Evolutionary conservation across 2,329 filamentous ascomycete species (phyloP), one percentile per base, ranked within the genome.

Genomic region (Cyphellophora europaea): DNA sequence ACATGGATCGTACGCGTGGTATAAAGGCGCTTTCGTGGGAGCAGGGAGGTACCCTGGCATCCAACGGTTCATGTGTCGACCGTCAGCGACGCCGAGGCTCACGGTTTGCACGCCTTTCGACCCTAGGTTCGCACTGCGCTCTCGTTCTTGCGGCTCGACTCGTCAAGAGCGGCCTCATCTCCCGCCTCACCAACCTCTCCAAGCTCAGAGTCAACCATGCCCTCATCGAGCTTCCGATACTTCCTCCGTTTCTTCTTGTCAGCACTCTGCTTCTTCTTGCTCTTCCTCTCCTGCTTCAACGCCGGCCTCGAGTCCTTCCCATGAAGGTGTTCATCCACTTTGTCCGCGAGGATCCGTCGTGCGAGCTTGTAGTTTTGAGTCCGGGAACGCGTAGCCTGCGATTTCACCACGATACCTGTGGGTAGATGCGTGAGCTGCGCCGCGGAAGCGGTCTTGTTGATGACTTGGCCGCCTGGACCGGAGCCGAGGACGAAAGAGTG

Each of bases 361-460:
- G 91, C 91, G 43, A 85, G 80, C 57, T 82, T 88, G 44, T 88
- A 76, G 57, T 98, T 98, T 60, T 93, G 83, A 38, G 74, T 74
- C 12, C 86, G 77, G 2, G 84, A 93, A 31, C 91, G 79, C 6
- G 91, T 96, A 13, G 81, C 86, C 61, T 98, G 91, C 37, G 77
- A 89, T 63, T 98, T 98, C 44, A 98, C 75, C 11, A 96, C 88
- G 35, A 95, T 77, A 42, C 89, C 89, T 1, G 88, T 93, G 5
- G 89, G 86, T 11, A 82, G 63, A 58, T 98, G 91, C 48, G 81
- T 91, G 21, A 98, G 69, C 57, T 98, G 91, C 2, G 95, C 89
- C 23, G 89, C 89, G 0, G 85, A 95, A 46, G 79, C 87, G 16
- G 91, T 98, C 75, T 98, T 98, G 63, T 98, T 98, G 81, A 96